Evolutionary conservation across 1,139 yeast genomes (phyloP).

Genomic region (Saccharomyces hybrid): DNA sequence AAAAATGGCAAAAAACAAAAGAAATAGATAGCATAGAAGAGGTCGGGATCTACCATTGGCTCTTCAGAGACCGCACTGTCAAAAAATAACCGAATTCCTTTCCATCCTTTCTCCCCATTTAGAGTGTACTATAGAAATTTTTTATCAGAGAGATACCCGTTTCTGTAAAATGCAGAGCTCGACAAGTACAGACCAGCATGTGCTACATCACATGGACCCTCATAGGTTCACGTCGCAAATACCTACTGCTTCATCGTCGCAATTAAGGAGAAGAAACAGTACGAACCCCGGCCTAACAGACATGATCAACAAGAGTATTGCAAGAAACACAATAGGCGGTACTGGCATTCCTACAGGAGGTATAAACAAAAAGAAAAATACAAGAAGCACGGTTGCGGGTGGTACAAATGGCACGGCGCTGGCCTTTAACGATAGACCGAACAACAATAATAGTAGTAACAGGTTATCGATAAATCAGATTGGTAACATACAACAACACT

Average conservation of each 20-base stretch:
- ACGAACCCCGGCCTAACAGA: constrained; percentile 18
- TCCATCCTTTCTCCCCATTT: not conserved
- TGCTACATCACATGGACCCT: constrained; percentile 11
- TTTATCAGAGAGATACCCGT: not conserved
- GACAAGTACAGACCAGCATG: constrained; percentile 1
- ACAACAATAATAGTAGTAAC: not conserved
- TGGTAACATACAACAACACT: constrained; percentile 6
- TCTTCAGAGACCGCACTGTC: not conserved
- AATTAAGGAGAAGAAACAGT: constrained; percentile 18
- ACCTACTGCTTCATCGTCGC: constrained; percentile 4
- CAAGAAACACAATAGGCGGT: constrained; percentile 9
- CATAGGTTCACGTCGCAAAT: constrained; percentile 22
- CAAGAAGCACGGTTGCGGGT: constrained; percentile 15
- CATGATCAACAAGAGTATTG: constrained; percentile 25
- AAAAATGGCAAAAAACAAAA: not conserved
- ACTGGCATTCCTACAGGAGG: not conserved
- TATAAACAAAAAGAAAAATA: constrained; percentile 6
- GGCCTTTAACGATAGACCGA: not conserved
- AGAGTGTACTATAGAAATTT: not conserved
- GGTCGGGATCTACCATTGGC: not conserved
- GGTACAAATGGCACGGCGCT: constrained; percentile 3
- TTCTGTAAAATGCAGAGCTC: constrained; percentile 1
- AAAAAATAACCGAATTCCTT: not conserved
- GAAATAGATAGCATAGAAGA: not conserved
- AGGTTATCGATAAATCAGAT: not conserved